Evolutionary conservation across 352 stramenopile genomes (phyloP).

Genomic region (Phytophthora sojae): DNA sequence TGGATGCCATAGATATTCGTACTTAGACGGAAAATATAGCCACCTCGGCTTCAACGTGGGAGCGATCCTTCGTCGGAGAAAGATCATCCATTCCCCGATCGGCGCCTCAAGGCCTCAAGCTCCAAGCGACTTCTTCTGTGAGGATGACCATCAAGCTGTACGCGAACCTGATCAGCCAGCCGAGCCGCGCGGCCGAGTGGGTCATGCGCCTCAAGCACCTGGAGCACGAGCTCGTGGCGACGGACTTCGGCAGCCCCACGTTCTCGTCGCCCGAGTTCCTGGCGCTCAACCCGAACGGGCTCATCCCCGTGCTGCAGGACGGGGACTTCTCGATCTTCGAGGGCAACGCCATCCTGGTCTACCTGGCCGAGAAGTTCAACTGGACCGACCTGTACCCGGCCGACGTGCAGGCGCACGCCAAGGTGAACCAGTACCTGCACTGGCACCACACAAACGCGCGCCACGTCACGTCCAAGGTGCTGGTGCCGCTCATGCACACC

Average conservation of each 20-base stretch:
- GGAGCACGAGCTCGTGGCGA: constrained; percentile 32
- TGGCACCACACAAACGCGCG: constrained; percentile 69
- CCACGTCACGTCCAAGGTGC: constrained; percentile 47
- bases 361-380: constrained; percentile 55
- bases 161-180: constrained; percentile 42
- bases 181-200: constrained; percentile 32
- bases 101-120: not conserved
- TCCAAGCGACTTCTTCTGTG: not conserved
- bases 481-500: constrained; percentile 45
- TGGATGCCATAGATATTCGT: not conserved
- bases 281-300: constrained; percentile 36
- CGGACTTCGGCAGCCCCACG: constrained; percentile 31
- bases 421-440: constrained; percentile 70
- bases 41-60: not conserved
- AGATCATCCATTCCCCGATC: constrained; percentile 2
- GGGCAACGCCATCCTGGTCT: constrained; percentile 51
- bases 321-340: constrained; percentile 39
- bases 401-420: constrained; percentile 52
- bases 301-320: constrained; percentile 40
- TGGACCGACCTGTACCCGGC: constrained; percentile 56
- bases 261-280: constrained; percentile 39
- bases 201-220: constrained; percentile 42
- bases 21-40: not conserved
- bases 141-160: constrained; percentile 43
- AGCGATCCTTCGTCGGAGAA: not conserved